These are phyloP conservation scores for Neurospora tetraspora DNA, from an alignment of 495 filamentous ascomycete species.

Conservation along the genomic window DNA sequence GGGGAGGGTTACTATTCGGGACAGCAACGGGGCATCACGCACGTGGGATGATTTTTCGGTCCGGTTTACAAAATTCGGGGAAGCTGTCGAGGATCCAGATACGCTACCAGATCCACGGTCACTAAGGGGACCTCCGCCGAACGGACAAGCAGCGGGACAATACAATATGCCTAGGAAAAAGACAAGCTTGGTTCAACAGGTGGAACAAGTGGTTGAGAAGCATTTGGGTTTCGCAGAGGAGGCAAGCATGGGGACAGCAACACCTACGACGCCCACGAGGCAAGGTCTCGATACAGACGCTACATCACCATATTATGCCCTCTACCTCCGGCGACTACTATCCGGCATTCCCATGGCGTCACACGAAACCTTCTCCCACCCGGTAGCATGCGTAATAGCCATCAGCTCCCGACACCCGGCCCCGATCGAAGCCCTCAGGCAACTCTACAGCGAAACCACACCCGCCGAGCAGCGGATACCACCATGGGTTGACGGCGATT, in stretches of 20 bases:
- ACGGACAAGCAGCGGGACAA: slow-evolving; percentile 1
- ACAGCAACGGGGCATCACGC: slow-evolving; percentile 73
- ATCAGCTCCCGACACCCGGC: slow-evolving; percentile 76
- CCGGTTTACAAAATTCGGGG: slow-evolving; percentile 62
- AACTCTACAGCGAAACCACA: slow-evolving; percentile 68
- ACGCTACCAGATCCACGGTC: slow-evolving; percentile 2
- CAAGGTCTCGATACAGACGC: slow-evolving; percentile 28
- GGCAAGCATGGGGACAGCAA: slow-evolving; percentile 30
- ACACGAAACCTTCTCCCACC: slow-evolving; percentile 90
- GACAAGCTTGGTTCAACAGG: slow-evolving; percentile 19
- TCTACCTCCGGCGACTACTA: slow-evolving; percentile 74
- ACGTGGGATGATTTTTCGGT: slow-evolving; percentile 86
- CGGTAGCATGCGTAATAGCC: slow-evolving; percentile 90
- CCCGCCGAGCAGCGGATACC: slow-evolving; percentile 59
- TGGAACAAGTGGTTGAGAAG: slow-evolving; percentile 43
- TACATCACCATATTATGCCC: slow-evolving; percentile 58
- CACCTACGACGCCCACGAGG: slow-evolving; percentile 25
- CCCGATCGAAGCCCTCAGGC: slow-evolving; percentile 75
- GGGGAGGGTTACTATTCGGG: slow-evolving; percentile 81
- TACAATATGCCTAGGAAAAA: slow-evolving; percentile 13
- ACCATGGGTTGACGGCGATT: slow-evolving; percentile 77
- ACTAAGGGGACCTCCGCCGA: slow-evolving; percentile 22
- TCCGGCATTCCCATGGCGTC: slow-evolving; percentile 66
- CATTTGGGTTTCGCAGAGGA: slow-evolving; percentile 44
- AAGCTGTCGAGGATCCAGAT: slow-evolving; percentile 47